phyloP scores from a whole-genome alignment of 352 stramenopile genomes.

The Pythium sukuiense region DNA sequence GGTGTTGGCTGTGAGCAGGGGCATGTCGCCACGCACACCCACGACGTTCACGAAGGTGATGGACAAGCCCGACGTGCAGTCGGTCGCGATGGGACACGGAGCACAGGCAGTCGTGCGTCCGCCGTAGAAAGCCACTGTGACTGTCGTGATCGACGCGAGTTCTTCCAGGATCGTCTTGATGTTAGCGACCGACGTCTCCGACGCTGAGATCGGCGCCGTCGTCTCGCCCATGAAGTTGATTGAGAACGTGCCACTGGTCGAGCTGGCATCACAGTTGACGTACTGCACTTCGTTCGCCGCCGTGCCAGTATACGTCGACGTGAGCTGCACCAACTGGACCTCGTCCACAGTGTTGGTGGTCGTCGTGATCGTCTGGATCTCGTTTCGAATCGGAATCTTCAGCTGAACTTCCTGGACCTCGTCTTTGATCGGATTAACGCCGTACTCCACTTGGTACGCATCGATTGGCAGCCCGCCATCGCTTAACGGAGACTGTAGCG shows the following conservation, averaged over 20 bases:
- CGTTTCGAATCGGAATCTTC: slow-evolving; percentile 61
- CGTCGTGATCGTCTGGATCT: slow-evolving; percentile 77
- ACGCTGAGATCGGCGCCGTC: slow-evolving; percentile 84
- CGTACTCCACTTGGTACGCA: slow-evolving; percentile 92
- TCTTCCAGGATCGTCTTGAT: slow-evolving; percentile 91
- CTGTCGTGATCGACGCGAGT: slow-evolving; percentile 81
- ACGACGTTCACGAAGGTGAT: slow-evolving; percentile 89
- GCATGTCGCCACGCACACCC: slow-evolving; percentile 85
- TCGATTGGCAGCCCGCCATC: slow-evolving; percentile 87
- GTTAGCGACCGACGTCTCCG: slow-evolving; percentile 59
- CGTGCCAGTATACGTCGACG: slow-evolving; percentile 65
- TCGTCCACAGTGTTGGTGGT: slow-evolving; percentile 66
- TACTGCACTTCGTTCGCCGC: slow-evolving; percentile 82
- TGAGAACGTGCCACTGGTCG: slow-evolving; percentile 77
- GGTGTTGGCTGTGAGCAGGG: slow-evolving; percentile 80
- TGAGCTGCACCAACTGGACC: slow-evolving; percentile 90
- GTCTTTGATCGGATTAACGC: slow-evolving; percentile 73
- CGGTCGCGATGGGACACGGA: slow-evolving; percentile 48
- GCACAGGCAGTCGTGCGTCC: slow-evolving; percentile 64
- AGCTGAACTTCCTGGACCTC: slow-evolving; percentile 77
- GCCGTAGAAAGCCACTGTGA: slow-evolving; percentile 76
- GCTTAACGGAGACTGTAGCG: slow-evolving; percentile 70
- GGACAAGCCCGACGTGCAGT: slow-evolving; percentile 73
- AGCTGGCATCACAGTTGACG: slow-evolving; percentile 89
- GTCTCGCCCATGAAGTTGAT: slow-evolving; percentile 86